Evolutionary conservation across 306 rosid species (phyloP), one percentile per base, ranked within the genome.

Genomic region (Citrullus amarus): DNA sequence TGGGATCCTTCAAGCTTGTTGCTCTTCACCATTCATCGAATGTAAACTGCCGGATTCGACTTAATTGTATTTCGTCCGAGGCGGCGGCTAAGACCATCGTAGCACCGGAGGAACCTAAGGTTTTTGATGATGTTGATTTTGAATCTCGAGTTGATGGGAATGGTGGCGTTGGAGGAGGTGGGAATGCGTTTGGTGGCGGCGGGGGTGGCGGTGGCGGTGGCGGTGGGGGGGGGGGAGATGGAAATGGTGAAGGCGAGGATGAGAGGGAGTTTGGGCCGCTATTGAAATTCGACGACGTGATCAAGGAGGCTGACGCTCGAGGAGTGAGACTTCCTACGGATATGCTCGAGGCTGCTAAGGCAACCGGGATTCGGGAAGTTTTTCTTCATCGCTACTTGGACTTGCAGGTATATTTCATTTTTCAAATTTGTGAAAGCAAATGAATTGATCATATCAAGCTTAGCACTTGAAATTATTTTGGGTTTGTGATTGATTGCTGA

Each of bases 361-460:
- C 79, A 22, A 82, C 83, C 0, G 96, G 97, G 65, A 86, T 94
- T 70, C 88, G 96, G 39, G 84, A 86, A 84, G 83, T 83, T 76
- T 92, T 93, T 79, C 93, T 94, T 79, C 86, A 77, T 30, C 93
- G 97, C 41, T 90, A 89, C 76, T 87, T 94, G 86, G 89, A 92
- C 16, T 84, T 90, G 76, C 92, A 89, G 89, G 98, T 87, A 54
- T 48, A 12, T n/a, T 41, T 53, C 75, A 68, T 11, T 41, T 43
- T 17, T 43, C 32, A 67, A 17, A 38, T 20, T 43, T 12, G n/a
- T 69, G 75, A 70, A 70, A 43, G 34, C 43, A 13, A 6, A 69
- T 41, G 36, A n/a, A 69, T 44, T n/a, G 11, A 10, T 20, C 8
- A 12, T 34, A n/a, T 44, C 34, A 20, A 44, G 75, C 75, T 1